A percentile compares a stretch with the other conserved stretches of the same genome.
Conservation (phyloP, 2,329 filamentous ascomycete genomes). For the Cladosporium sp. region DNA sequence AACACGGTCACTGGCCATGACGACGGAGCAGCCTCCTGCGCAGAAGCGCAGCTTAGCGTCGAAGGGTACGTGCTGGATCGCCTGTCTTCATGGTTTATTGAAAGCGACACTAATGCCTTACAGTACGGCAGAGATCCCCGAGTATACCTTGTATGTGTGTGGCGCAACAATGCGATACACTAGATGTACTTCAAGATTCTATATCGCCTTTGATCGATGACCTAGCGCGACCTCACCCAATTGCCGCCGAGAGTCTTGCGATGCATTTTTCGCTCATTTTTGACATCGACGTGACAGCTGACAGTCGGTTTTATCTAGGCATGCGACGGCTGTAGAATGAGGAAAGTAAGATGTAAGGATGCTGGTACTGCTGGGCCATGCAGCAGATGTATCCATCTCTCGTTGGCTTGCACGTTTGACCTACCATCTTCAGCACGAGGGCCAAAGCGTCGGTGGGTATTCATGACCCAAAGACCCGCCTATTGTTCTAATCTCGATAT, state of each 20-base stretch:
- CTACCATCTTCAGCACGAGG: constrained; percentile 14
- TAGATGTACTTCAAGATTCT: background rate
- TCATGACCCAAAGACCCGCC: background rate
- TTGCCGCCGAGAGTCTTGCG: background rate
- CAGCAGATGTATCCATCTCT: constrained; percentile 16
- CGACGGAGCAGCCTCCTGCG: constrained; percentile 2
- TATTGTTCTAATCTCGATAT: background rate
- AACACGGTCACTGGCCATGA: constrained; percentile 1
- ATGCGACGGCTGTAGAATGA: constrained; percentile 14
- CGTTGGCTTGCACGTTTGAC: constrained; percentile 17
- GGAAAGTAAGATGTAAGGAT: constrained; percentile 22
- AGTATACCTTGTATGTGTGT: background rate
- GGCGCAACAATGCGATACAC: background rate
- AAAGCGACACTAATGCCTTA: background rate
- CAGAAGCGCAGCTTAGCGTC: constrained; percentile 16
- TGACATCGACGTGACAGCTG: background rate
- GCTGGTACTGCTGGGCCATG: constrained; percentile 1
- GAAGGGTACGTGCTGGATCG: background rate
- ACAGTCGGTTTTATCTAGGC: background rate
- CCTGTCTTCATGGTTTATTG: background rate
- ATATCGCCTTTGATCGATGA: background rate
- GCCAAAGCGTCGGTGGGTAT: constrained; percentile 18
- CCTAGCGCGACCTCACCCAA: background rate
- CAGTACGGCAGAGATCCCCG: background rate
- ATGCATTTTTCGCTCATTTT: background rate